Base-by-base conservation (phyloP, 768 basidiomycete species). In the Pleurotus citrinopileatus region DNA sequence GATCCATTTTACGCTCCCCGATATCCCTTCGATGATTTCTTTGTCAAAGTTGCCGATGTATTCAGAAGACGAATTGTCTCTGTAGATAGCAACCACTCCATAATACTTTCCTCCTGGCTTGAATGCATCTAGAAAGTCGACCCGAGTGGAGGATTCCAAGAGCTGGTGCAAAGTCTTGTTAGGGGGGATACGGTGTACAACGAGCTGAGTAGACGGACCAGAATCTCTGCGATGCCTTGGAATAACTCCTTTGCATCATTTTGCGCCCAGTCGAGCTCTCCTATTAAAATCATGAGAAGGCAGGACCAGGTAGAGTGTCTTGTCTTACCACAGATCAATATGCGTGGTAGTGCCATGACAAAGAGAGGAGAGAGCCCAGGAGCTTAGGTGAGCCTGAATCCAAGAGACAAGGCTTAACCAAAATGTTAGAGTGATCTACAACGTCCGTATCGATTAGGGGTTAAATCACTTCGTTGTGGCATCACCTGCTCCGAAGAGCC, bases 21-120 rank as follows among this genome's bases (percentile, higher is more conserved):
- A 85, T 8, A 97, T 74, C 0, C 78, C 81, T 45, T 75, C 68
- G 59, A 97, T 76, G 59, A 96, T 75, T 57, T 87, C 88, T 66
- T 82, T 80, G 67, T 97, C 91, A 62, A 93, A 94, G 13, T 82
- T 70, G 17, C 91, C 93, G 60, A 94, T 84, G 36, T 67, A 71
- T 44, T 76, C 70, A 4, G 82, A 73, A 4, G 88, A 89, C 23
- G 71, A 70, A 68, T 90, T 89, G 66, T 90, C 80, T 37, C 90
- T 79, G 73, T 91, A 95, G 52, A 97, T 85, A 12, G 82, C 94
- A 9, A 86, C 78, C 0, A 81, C 77, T 23, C 82, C 81, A 22
- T 75, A 75, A 70, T 93, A 96, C 68, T 87, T 91, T 6, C 87
- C 87, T 0, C 82, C 83, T 4, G 80, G 72, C 42, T 75, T 68